Evolutionary conservation across 306 rosid species (phyloP), one percentile per base, ranked within the genome.

Genomic region (Biancaea sappan): DNA sequence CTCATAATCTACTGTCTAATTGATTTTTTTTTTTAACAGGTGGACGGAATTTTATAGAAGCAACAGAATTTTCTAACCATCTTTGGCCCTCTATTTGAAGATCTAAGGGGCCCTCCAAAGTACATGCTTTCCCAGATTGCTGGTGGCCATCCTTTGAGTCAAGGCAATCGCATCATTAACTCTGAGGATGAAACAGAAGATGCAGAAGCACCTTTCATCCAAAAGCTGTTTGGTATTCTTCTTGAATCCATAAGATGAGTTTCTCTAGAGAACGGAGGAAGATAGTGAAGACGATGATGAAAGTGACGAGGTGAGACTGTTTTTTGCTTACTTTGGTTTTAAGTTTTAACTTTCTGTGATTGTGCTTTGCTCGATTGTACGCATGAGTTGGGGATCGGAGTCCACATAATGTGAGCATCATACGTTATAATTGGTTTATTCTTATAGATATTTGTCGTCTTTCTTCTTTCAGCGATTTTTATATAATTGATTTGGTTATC

Each of bases 171-270:
- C 6, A 92, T 90, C 66, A 92, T 90, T 52, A 92, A 84, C 73
- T 87, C 96, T 0, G 98, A 90, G n/a, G 98, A 90, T 38, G 96
- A 92, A 89, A 92, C 88, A 15, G 94, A 92, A 85, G 98, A 92
- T 38, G 92, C 94, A 32, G 94, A 92, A 78, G 98, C 98, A 29
- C 98, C 98, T 37, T 84, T 85, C 37, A 87, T 92, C 60, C 96
- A 92, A 69, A 92, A 92, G 78, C 71, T 92, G 72, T 92, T 92
- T 72, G 98, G 98, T 7, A 85, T 90, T 61, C 26, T 90, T 24
- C 87, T 92, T 11, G 96, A 92, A 64, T 81, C 83, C 52, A 24
- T 86, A 70, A 88, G 88, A 68, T 83, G 94, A 3, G 86, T 85
- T 52, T 38, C 50, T n/a, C n/a, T 37, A 9, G 83, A 64, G 2